Percentiles rank a stretch among this genome's conserved stretches.
phyloP scores from a whole-genome alignment of 2,329 filamentous ascomycete species.

The Claviceps purpurea region DNA sequence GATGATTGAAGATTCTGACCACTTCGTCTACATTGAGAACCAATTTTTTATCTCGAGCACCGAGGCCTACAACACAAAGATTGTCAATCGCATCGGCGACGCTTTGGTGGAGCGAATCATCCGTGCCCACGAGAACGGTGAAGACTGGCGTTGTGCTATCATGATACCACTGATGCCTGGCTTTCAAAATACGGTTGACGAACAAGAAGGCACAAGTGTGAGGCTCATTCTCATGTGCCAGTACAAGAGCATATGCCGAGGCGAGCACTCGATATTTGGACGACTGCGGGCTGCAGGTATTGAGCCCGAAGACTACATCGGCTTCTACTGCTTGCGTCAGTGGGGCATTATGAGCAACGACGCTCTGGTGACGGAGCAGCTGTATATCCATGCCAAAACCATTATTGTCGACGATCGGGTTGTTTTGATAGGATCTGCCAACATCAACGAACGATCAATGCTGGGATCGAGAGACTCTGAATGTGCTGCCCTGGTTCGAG shows the following conservation, averaged over 20 bases:
- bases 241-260: conserved; percentile 88
- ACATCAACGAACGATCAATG: conserved; percentile 98
- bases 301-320: conserved; percentile 87
- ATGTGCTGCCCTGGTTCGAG: conserved; percentile 75
- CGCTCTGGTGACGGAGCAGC: conserved; percentile 79
- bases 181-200: conserved; percentile 92
- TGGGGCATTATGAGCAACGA: conserved; percentile 88
- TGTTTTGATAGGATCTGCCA: conserved; percentile 89
- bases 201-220: conserved; percentile 87
- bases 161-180: conserved; percentile 95
- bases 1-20: conserved; percentile 87
- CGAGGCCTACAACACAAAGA: conserved; percentile 73
- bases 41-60: conserved; percentile 96
- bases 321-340: conserved; percentile 82
- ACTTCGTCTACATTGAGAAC: conserved; percentile 98
- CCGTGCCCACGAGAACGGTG: conserved; percentile 66
- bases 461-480: conserved; percentile 85
- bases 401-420: conserved; percentile 93
- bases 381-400: conserved; percentile 96
- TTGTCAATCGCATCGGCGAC: conserved; percentile 88
- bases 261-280: conserved; percentile 83
- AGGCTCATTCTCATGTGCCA: conserved; percentile 95
- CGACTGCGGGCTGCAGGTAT: conserved; percentile 67
- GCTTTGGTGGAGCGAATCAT: conserved; percentile 86
- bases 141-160: conserved; percentile 83